A percentile compares a stretch with the other conserved stretches of the same genome.
Conservation (phyloP, 257 asterid genomes). For the Vinca minor region DNA sequence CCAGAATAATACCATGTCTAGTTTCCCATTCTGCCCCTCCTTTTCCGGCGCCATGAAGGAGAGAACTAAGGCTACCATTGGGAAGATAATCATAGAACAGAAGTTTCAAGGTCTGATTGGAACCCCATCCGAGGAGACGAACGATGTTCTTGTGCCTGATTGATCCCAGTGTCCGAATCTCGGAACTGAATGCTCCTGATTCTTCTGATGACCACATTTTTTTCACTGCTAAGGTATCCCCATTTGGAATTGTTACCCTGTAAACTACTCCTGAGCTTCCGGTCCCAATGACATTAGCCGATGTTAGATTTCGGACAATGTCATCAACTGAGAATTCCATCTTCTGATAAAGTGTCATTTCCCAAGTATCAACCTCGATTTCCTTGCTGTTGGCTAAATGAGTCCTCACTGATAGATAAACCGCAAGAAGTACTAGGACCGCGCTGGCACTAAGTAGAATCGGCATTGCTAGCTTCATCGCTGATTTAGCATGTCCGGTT, state of each 20-base stretch:
- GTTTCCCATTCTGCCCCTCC: constrained; percentile 89
- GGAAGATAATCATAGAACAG: constrained; percentile 86
- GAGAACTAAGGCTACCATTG: constrained; percentile 91
- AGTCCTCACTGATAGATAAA: constrained; percentile 46
- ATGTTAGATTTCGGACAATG: constrained; percentile 54
- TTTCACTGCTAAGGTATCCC: constrained; percentile 69
- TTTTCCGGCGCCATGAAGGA: constrained; percentile 79
- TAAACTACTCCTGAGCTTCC: constrained; percentile 98
- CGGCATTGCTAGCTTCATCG: constrained; percentile 80
- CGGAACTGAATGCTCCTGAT: constrained; percentile 68
- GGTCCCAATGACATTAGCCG: constrained; percentile 83
- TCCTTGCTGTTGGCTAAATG: constrained; percentile 32
- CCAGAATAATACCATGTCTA: constrained; percentile 61
- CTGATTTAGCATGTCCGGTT: constrained; percentile 32
- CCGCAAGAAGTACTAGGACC: constrained; percentile 60
- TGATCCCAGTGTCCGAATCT: constrained; percentile 72
- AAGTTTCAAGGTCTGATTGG: constrained; percentile 64
- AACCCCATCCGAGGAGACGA: constrained; percentile 86
- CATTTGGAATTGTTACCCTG: constrained; percentile 55
- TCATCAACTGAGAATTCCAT: constrained; percentile 69
- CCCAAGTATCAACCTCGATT: constrained; percentile 56
- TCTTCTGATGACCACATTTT: constrained; percentile 94
- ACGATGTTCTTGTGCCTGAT: constrained; percentile 88
- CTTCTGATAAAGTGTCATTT: constrained; percentile 76
- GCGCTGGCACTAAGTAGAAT: constrained; percentile 70